Evolutionary conservation across 768 basidiomycete genomes (phyloP).

Genomic region (Hygrocybe coccinea): DNA sequence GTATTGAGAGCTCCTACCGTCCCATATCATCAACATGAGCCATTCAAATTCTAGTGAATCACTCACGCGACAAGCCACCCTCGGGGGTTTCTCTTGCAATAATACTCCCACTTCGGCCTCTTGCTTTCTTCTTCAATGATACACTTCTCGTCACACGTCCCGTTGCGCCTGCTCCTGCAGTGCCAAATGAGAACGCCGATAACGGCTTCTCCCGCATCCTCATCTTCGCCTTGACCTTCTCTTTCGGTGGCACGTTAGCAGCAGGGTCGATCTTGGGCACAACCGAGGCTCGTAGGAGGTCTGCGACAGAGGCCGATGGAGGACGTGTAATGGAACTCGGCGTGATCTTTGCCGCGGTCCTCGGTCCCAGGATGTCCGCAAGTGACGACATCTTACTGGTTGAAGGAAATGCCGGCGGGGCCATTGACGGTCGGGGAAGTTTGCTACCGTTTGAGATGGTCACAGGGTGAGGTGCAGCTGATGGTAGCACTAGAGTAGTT

Average conservation of each 20-base stretch:
- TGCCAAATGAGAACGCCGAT: constrained; percentile 26
- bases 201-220: constrained; percentile 30
- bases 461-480: not conserved
- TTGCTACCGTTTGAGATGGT: not conserved
- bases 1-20: not conserved
- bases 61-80: not conserved
- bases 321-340: not conserved
- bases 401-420: not conserved
- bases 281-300: not conserved
- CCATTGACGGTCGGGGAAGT: not conserved
- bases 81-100: not conserved
- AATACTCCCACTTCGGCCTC: not conserved
- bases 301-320: not conserved
- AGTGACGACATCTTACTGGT: not conserved
- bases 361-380: not conserved
- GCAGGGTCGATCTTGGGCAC: constrained; percentile 15
- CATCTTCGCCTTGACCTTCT: constrained; percentile 35
- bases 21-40: not conserved
- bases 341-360: not conserved
- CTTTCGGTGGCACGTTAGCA: constrained; percentile 15
- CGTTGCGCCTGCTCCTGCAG: constrained; percentile 17
- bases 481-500: not conserved
- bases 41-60: not conserved
- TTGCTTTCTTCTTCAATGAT: constrained; percentile 28
- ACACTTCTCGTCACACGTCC: constrained; percentile 35